Evolutionary conservation across 306 rosid genomes (phyloP), one percentile per base, ranked within the genome.

Genomic region (Rosa multiflora): DNA sequence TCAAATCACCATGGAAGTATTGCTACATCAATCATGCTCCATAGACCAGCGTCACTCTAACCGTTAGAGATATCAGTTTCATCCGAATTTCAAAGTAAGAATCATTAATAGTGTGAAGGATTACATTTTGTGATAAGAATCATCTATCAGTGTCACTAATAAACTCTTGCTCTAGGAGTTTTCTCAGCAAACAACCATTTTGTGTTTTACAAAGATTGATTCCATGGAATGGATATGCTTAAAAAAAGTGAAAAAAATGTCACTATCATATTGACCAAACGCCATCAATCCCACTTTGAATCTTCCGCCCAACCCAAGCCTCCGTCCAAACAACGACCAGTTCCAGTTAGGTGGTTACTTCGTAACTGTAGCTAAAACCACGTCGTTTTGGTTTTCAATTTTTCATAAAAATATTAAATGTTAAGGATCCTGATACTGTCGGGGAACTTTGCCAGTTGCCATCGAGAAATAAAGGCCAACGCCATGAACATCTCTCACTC

Each of bases 311-410:
- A 18, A 67, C 39, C 48, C 23, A 8, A 66, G 37, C 47, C 71
- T 66, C 47, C 71, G 71, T 40, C 49, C 73, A 69, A 37, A 3
- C 1, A 67, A 67, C 52, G 17, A 68, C 73, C 52, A 20, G 72
- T 4, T 67, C 29, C 10, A 64, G 46, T 64, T 2, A 5, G 1
- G 37, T 61, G 2, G 3, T 61, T 32, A 1, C 35, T 21, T 21
- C 37, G 21, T 58, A 4, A 23, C 44, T 21, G 64, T 21, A 23
- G 15, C 37, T 2, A 61, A 62, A 62, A 62, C 68, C 3, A 39
- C 20, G 71, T 39, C 71, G 71, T 67, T 43, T 69, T 5, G 49
- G 2, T 67, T n/a, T 17, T 64, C 10, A 8, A 35, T 35, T 40
- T 14, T 66, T 66, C 20, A 14, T 66, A 14, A 66, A 67, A 68